Base-by-base conservation (phyloP, 2,329 filamentous ascomycete genomes). In the Diaporthe sp. region DNA sequence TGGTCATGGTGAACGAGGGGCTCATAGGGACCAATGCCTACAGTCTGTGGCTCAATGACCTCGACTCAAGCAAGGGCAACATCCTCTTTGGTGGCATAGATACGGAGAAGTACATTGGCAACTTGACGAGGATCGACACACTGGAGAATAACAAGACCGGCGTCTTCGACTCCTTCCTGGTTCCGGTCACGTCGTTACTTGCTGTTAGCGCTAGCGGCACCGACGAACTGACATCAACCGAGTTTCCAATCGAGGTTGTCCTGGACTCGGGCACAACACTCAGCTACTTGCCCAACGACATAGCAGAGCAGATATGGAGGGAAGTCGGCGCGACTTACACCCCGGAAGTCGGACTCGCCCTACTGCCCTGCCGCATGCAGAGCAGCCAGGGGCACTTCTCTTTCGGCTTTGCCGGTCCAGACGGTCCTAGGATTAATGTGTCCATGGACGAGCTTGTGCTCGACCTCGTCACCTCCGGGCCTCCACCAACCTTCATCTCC, bases 21-120 rank as follows among this genome's bases (percentile, higher is more conserved):
- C 79, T 90, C 70, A 94, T 94, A 81, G 90, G 90, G 75, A 89
- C 88, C 15, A 89, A 91, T 53, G 92, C 93, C 2, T 95, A 94
- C 83, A 94, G 92, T 74, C 82, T 95, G 30, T 94, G 92, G 92
- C 84, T 91, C 71, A 90, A 91, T 77, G 88, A 91, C 71, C 81
- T 89, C 81, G 86, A 86, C 73, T 83, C 93, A 0, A 91, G 87
- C 75, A 92, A 88, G 1, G 94, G 94, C 47, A 92, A 86, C 77
- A 92, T 96, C 75, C 85, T 96, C 1, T 97, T 96, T 77, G 94
- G 94, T 51, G 94, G 93, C n/a, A 91, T 96, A 74, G 94, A 96
- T 80, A 94, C 90, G 0, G 89, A 88, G 74, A 96, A 96, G 80
- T 97, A 91, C 82, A 81, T 86, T 0, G 94, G 93, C 63, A 82